Percentiles rank a stretch among this genome's conserved stretches.
These are phyloP conservation scores for Lactarius vividus DNA, from an alignment of 768 basidiomycete genomes.

Conservation along the genomic window DNA sequence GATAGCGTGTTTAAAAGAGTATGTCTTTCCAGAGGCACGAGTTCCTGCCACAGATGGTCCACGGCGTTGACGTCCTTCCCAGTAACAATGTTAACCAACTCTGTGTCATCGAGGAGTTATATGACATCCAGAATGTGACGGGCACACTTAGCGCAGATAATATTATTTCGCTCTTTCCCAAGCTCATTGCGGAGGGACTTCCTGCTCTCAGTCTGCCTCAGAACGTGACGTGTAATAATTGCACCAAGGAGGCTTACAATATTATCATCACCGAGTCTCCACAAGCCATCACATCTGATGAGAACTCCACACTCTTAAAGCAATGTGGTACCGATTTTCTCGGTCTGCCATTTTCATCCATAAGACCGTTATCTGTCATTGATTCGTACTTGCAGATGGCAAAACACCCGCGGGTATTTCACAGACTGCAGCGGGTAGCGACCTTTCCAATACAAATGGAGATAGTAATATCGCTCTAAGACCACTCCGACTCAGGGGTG, in stretches of 20 bases:
- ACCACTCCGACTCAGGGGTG: neutral
- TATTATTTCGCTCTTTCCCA: neutral
- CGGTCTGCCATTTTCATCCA: constrained; percentile 28
- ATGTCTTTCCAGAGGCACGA: constrained; percentile 31
- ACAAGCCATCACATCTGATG: constrained; percentile 25
- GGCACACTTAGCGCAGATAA: constrained; percentile 11
- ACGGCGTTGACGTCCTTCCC: constrained; percentile 10
- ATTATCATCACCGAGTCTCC: constrained; percentile 31
- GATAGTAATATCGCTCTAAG: neutral
- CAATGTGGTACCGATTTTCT: constrained; percentile 35
- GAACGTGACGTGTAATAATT: constrained; percentile 36
- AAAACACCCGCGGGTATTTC: constrained; percentile 31
- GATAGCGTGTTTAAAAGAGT: constrained; percentile 65
- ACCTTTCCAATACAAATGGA: neutral
- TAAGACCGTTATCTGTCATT: neutral
- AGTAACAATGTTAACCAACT: constrained; percentile 42
- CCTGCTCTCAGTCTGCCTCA: constrained; percentile 27
- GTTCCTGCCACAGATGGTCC: neutral
- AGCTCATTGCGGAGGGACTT: constrained; percentile 21
- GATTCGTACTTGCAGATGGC: constrained; percentile 31
- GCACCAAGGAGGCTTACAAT: constrained; percentile 36
- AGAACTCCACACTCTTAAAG: constrained; percentile 24
- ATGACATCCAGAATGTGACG: constrained; percentile 44
- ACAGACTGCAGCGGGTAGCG: constrained; percentile 27
- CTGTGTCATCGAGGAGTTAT: constrained; percentile 59